Conservation (phyloP, 345 rosid genomes). For the Cardamine occulta region DNA sequence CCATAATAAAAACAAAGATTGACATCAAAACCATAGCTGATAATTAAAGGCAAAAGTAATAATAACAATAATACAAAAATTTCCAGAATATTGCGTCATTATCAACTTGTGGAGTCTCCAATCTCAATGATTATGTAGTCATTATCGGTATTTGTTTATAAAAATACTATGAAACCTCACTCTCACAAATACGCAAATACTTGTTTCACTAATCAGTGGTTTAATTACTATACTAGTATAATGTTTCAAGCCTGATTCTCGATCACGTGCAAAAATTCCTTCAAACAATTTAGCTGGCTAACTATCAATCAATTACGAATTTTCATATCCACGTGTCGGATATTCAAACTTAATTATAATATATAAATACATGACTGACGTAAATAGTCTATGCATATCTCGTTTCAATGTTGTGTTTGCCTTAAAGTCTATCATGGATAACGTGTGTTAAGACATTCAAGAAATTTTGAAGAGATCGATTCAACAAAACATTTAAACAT, state of each 20-base stretch:
- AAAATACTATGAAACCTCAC: slow-evolving; percentile 24
- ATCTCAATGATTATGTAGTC: slow-evolving; percentile 35
- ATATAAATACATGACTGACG: not conserved
- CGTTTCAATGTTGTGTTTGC: slow-evolving; percentile 18
- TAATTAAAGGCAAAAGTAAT: slow-evolving; percentile 4
- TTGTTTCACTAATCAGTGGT: slow-evolving; percentile 10
- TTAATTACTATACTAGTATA: not conserved
- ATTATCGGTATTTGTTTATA: slow-evolving; percentile 19
- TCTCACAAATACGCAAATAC: not conserved
- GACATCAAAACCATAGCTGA: not conserved
- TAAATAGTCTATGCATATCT: slow-evolving; percentile 3
- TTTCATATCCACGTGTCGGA: slow-evolving; percentile 8
- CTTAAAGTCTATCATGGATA: slow-evolving; percentile 29
- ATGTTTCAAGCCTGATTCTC: slow-evolving; percentile 23
- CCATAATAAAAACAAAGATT: not conserved
- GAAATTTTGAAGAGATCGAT: not conserved
- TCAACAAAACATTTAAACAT: slow-evolving; percentile 2
- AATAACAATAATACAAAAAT: not conserved
- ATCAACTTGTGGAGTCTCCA: slow-evolving; percentile 28
- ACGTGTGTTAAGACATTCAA: slow-evolving; percentile 20
- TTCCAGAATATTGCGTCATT: slow-evolving; percentile 24
- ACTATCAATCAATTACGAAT: not conserved
- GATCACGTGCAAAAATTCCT: slow-evolving; percentile 32
- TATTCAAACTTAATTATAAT: not conserved
- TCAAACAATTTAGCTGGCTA: slow-evolving; percentile 5